phyloP scores from a whole-genome alignment of 768 basidiomycete genomes.

The Suillus americanus region DNA sequence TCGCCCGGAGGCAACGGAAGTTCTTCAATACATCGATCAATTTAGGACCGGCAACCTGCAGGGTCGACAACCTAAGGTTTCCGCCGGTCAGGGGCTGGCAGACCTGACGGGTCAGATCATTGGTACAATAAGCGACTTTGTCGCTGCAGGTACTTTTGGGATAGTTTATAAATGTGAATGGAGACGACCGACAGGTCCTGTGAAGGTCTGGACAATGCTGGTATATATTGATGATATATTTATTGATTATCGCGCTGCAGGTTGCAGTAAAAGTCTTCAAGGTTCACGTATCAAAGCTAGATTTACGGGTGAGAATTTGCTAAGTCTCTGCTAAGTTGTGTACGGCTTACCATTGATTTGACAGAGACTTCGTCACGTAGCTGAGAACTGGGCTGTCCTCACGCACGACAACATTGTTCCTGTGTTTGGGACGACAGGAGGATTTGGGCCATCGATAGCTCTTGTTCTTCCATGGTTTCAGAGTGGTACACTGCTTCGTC shows the following conservation, averaged over 20 bases:
- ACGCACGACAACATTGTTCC: background rate
- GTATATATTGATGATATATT: background rate
- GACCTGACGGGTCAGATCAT: background rate
- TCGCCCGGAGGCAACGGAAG: background rate
- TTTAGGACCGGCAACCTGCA: background rate
- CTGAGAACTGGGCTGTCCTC: background rate
- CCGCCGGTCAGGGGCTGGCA: background rate
- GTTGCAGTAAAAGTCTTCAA: background rate
- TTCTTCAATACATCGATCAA: no score
- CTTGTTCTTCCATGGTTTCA: background rate
- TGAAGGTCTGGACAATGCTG: background rate
- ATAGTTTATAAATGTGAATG: background rate
- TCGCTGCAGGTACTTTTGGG: background rate
- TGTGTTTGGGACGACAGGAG: background rate
- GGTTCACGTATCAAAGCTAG: background rate
- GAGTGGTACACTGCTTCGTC: background rate
- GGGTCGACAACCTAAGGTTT: background rate
- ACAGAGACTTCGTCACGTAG: background rate
- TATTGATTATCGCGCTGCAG: background rate
- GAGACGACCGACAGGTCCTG: background rate
- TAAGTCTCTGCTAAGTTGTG: background rate
- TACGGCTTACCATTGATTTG: background rate
- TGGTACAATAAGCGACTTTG: rapidly evolving
- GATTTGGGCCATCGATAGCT: background rate
- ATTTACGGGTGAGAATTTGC: background rate